Evolutionary conservation across 2,329 filamentous ascomycete species (phyloP), one percentile per base, ranked within the genome.

Genomic region (Sporothrix sp.): DNA sequence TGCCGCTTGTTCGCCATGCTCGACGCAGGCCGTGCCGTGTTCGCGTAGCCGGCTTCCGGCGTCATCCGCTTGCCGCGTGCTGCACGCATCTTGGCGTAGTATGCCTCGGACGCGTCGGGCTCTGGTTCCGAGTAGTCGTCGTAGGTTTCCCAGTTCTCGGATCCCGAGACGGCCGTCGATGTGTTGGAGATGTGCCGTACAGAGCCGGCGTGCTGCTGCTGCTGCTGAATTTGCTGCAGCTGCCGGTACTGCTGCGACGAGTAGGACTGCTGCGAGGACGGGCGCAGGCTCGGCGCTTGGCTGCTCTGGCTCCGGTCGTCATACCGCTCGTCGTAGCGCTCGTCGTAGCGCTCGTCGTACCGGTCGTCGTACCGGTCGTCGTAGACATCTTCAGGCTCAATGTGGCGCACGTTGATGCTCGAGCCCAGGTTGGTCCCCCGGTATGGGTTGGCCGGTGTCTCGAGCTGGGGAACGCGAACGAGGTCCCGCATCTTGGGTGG

Each of bases 141-240:
- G 60, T 93, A 97, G 9, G 90, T 95, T 67, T 97, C 91, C 91
- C 91, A 97, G 65, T 97, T 97, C 68, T 97, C 91, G 3, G 87
- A 95, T 1, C 87, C 87, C 5, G 86, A 88, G 23, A 85, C 75
- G 20, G 75, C 75, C 1, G 85, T 87, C n/a, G 87, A 90, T 1
- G 84, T 83, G 57, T 81, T 81, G 7, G 84, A 87, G 14, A 84
- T 82, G 59, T 91, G 86, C 43, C 87, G 74, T 1, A 71, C 72
- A 2, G 72, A 53, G 1, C 52, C 50, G 2, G 37, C 33, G 7
- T n/a, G 60, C 54, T 28, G 40, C 27, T 39, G 51, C 16, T 36
- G 20, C 14, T 53, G 50, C 16, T 43, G 37, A 18, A 42, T 21
- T 11, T 44, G 36, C 13, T 38, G 43, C 4, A 50, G 50, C 8